Conservation (phyloP, 2,329 filamentous ascomycete genomes). For the Talaromyces pinophilus region DNA sequence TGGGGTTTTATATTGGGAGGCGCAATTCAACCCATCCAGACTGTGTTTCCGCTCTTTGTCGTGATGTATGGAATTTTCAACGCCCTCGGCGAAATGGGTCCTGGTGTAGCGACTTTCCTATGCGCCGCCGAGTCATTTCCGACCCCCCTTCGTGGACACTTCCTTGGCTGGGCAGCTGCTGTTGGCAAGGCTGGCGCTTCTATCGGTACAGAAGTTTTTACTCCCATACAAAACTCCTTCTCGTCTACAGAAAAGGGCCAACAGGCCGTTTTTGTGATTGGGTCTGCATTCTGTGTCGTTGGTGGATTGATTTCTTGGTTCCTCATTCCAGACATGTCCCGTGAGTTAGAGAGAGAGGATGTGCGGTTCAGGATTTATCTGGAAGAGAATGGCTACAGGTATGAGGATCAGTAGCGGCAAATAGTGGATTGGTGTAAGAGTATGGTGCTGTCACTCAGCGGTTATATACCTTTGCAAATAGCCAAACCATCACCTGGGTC, state of each 20-base stretch:
- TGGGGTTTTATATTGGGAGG: conserved; percentile 55
- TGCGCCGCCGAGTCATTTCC: conserved; percentile 53
- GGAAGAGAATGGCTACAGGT: conserved; percentile 43
- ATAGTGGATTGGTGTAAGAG: no score
- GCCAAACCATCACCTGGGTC: no score
- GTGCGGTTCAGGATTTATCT: conserved; percentile 49
- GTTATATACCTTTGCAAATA: no score
- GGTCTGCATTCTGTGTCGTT: conserved; percentile 52
- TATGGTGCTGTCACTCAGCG: no score
- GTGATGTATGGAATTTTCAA: conserved; percentile 56
- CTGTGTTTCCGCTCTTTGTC: conserved; percentile 53
- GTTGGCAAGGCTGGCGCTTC: no score
- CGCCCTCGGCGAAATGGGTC: conserved; percentile 54
- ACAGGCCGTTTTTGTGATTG: conserved; percentile 55
- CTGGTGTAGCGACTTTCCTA: conserved; percentile 46
- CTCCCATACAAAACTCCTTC: conserved; percentile 47
- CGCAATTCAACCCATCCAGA: conserved; percentile 49
- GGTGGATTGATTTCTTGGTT: conserved; percentile 50
- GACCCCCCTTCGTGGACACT: conserved; percentile 26
- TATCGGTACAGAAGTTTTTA: conserved; percentile 50
- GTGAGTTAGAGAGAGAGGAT: conserved; percentile 48
- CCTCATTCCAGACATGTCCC: conserved; percentile 49
- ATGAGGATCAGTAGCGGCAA: background rate
- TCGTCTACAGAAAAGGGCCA: conserved; percentile 49
- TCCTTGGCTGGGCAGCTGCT: no score